Conservation (phyloP, 768 basidiomycete species). For the Sporobolomyces phaffii region DNA sequence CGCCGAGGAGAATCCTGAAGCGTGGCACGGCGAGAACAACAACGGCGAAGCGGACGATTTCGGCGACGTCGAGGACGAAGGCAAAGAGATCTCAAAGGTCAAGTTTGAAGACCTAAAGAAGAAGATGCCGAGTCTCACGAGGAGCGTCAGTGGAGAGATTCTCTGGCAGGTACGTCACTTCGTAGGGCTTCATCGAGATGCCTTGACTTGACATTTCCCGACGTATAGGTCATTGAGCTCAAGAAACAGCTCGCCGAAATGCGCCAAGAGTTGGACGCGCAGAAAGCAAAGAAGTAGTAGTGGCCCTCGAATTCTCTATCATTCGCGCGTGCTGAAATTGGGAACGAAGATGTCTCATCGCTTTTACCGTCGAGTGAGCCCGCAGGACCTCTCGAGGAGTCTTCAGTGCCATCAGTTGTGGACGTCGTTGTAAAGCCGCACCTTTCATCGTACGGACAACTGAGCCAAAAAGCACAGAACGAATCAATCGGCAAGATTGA, state of each 20-base stretch:
- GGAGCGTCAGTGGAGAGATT: constrained; percentile 14
- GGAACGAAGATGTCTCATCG: no score
- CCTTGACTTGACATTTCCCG: not conserved
- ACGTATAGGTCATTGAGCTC: constrained; percentile 28
- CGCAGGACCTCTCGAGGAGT: no score
- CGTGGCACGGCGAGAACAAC: constrained; percentile 9
- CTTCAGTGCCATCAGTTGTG: no score
- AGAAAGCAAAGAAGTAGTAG: constrained; percentile 20
- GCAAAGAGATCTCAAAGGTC: constrained; percentile 45
- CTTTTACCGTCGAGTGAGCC: no score
- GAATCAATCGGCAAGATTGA: no score
- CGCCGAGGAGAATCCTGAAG: constrained; percentile 23
- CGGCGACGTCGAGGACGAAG: constrained; percentile 37
- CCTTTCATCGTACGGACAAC: no score
- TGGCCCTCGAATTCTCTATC: no score
- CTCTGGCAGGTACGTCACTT: constrained; percentile 7
- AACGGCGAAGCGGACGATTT: constrained; percentile 15
- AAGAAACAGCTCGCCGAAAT: constrained; percentile 43
- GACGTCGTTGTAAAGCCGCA: no score
- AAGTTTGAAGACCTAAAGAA: constrained; percentile 45
- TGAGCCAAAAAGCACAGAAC: no score
- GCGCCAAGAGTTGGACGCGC: constrained; percentile 28
- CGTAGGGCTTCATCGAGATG: not conserved
- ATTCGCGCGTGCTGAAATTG: no score
- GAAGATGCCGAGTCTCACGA: constrained; percentile 34